phyloP scores from a whole-genome alignment of 2,329 filamentous ascomycete genomes.

The Aspergillus vadensis region DNA sequence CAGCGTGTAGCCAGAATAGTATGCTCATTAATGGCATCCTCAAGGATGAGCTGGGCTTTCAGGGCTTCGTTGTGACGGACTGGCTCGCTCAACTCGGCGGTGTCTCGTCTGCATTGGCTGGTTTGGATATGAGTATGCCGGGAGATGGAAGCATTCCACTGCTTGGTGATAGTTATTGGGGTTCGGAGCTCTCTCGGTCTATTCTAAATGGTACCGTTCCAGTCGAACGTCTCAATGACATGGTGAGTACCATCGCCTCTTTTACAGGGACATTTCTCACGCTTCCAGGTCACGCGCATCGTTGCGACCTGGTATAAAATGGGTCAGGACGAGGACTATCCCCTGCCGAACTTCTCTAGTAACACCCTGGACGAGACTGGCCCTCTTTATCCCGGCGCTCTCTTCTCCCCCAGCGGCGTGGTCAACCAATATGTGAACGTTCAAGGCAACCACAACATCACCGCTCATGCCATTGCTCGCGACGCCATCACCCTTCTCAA shows the following conservation, averaged over 20 bases:
- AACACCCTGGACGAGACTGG: slow-evolving; percentile 60
- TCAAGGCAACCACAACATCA: slow-evolving; percentile 54
- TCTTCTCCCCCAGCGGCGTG: slow-evolving; percentile 61
- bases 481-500: slow-evolving; percentile 65
- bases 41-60: slow-evolving; percentile 74
- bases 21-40: slow-evolving; percentile 69
- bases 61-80: slow-evolving; percentile 71
- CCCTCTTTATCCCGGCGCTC: slow-evolving; percentile 58
- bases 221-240: slow-evolving; percentile 57
- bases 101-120: slow-evolving; percentile 61
- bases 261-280: slow-evolving; percentile 12
- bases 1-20: slow-evolving; percentile 67
- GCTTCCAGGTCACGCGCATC: slow-evolving; percentile 52
- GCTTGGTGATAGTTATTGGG: slow-evolving; percentile 57
- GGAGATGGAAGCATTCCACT: slow-evolving; percentile 59
- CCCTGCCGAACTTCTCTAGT: slow-evolving; percentile 60
- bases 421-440: slow-evolving; percentile 71
- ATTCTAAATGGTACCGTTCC: slow-evolving; percentile 61
- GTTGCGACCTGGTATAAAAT: slow-evolving; percentile 59
- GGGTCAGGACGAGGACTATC: slow-evolving; percentile 61
- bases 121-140: slow-evolving; percentile 72
- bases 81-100: slow-evolving; percentile 66
- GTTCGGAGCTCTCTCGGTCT: slow-evolving; percentile 56
- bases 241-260: slow-evolving; percentile 28
- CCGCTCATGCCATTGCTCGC: slow-evolving; percentile 55